Base-by-base conservation (phyloP, 768 basidiomycete genomes). In the Neoboletus brunneissimus region DNA sequence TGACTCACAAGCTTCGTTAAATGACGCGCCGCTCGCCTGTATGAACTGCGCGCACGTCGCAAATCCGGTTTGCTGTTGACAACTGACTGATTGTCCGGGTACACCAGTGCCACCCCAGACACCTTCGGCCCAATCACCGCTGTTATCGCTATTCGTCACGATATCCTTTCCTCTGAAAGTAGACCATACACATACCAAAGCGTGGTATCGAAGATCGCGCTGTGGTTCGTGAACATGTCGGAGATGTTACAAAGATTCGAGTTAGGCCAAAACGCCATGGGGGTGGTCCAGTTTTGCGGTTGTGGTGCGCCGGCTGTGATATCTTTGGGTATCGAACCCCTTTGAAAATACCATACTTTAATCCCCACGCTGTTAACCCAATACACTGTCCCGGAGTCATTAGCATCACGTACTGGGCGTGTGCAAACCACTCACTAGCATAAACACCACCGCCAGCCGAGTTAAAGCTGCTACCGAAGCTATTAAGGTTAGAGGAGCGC, bases 391-490 rank as follows among this genome's bases (percentile, higher is more conserved):
- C 44, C 51, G 10, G 57, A 42, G 34, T 44, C 37, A 35, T 44
- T 13, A 62, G 32, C 11, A 34, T 41, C 27, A 1, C 15, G 20
- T 10, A 22, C 2, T 35, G 4, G 18, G 40, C 0, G 16, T 1
- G 38, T 40, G 51, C 20, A 45, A 45, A 32, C 52, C 23, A 82
- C 90, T 71, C 66, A 94, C 91, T 91, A 50, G 89, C 89, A 74
- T 93, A 96, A 49, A 93, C 88, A 63, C 94, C 94, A 44, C 94
- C 94, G 11, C 85, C 84, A 61, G 81, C 86, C n/a, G 67, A 70
- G 71, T 98, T 98, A 77, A 95, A 98, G 13, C 77, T 83, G n/a
- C 79, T 71, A n/a, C 94, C 94, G 67, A 89, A 96, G 2, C 87
- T 86, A 56, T 82, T 84, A 51, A 71, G 73, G 49, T 77, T 75